Evolutionary conservation across 768 basidiomycete genomes (phyloP).

Genomic region (Kwoniella newhampshirensis): DNA sequence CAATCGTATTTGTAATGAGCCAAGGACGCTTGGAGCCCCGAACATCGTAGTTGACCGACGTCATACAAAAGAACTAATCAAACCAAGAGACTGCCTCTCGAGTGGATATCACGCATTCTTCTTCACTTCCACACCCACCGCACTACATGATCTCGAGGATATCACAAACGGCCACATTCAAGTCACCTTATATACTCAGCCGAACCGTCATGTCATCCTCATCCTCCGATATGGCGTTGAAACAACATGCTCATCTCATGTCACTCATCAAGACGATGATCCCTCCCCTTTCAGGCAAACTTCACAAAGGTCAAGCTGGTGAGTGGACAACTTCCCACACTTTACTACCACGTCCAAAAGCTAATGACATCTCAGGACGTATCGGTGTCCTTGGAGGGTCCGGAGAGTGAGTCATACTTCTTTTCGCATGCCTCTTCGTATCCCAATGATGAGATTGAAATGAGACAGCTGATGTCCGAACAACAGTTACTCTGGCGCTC

Average conservation of each 20-base stretch:
- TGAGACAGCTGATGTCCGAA: constrained; percentile 2
- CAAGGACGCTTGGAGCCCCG: too few species aligned
- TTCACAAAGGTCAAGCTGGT: constrained; percentile 96
- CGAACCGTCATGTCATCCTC: too few species aligned
- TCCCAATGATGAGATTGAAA: too few species aligned
- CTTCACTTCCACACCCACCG: too few species aligned
- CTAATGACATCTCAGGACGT: constrained; percentile 62
- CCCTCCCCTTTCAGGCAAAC: constrained; percentile 79
- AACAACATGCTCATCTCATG: constrained; percentile 46
- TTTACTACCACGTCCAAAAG: background rate
- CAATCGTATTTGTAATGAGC: too few species aligned
- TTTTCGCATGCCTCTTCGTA: background rate
- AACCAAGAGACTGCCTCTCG: too few species aligned
- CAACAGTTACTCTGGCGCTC: constrained; percentile 88
- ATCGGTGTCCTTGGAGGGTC: constrained; percentile 94
- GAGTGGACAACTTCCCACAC: constrained; percentile 34
- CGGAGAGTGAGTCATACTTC: constrained; percentile 66
- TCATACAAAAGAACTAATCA: too few species aligned
- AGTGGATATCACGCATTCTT: too few species aligned
- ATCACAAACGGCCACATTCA: too few species aligned
- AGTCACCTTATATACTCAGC: too few species aligned
- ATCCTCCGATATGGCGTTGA: constrained; percentile 18
- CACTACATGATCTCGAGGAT: too few species aligned
- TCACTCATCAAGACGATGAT: constrained; percentile 74
- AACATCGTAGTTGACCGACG: too few species aligned